Conservation (phyloP, 345 rosid species). For the Firmiana major region DNA sequence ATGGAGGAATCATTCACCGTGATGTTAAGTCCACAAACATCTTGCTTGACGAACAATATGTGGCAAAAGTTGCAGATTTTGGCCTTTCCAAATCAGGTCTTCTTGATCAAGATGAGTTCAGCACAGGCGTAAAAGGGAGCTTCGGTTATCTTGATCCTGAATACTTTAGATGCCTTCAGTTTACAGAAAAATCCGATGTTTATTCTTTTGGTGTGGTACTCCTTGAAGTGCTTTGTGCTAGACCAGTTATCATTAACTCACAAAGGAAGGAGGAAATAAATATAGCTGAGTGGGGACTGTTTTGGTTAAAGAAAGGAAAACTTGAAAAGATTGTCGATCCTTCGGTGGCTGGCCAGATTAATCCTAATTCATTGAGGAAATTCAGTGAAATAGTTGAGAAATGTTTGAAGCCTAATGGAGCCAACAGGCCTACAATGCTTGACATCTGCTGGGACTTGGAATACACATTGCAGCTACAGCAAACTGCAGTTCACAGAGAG, state of each 20-base stretch:
- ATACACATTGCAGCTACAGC: slow-evolving; percentile 41
- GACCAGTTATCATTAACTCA: slow-evolving; percentile 33
- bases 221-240: slow-evolving; percentile 50
- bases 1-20: slow-evolving; percentile 45
- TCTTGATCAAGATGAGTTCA: slow-evolving; percentile 29
- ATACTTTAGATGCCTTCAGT: slow-evolving; percentile 37
- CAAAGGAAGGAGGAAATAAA: slow-evolving; percentile 38
- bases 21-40: slow-evolving; percentile 61
- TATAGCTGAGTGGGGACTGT: slow-evolving; percentile 49
- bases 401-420: slow-evolving; percentile 47
- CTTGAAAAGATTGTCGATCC: slow-evolving; percentile 45
- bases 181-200: slow-evolving; percentile 56
- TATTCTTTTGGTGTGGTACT: slow-evolving; percentile 58
- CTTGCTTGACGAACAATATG: slow-evolving; percentile 36
- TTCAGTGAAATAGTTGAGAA: slow-evolving; percentile 47
- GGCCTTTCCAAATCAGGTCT: slow-evolving; percentile 47
- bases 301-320: slow-evolving; percentile 26
- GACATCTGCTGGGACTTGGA: slow-evolving; percentile 63
- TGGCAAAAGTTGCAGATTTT: slow-evolving; percentile 58
- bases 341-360: slow-evolving; percentile 29
- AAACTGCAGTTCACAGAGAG: slow-evolving; percentile 21
- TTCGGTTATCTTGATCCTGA: slow-evolving; percentile 60
- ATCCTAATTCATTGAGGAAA: slow-evolving; percentile 39
- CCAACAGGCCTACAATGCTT: slow-evolving; percentile 51
- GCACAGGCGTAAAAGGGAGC: slow-evolving; percentile 46